phyloP scores from a whole-genome alignment of 163 green algal genomes.

The Chlorella variabilis region DNA sequence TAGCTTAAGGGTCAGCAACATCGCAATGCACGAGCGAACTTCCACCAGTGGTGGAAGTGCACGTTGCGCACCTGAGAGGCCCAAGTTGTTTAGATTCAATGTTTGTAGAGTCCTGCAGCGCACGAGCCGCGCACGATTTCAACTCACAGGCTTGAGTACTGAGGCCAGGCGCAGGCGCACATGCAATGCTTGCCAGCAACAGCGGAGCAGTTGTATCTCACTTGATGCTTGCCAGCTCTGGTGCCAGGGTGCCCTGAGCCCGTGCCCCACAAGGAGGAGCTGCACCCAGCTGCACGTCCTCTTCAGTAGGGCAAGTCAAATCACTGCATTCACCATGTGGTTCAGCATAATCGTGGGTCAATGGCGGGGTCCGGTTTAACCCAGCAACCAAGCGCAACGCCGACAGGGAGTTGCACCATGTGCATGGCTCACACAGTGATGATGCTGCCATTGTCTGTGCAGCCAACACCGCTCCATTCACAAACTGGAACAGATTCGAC shows the following conservation, averaged over 20 bases:
- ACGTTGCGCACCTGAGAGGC: neutral
- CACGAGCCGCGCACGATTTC: too few species aligned
- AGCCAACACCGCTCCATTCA: neutral
- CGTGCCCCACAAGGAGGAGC: neutral
- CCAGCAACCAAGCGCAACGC: too few species aligned
- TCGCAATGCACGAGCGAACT: neutral
- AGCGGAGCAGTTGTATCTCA: neutral
- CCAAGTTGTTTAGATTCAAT: neutral
- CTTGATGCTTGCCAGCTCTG: neutral
- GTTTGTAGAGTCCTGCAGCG: conserved; percentile 1
- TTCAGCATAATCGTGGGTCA: too few species aligned
- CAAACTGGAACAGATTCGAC: neutral
- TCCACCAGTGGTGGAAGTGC: too few species aligned
- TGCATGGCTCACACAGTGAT: neutral
- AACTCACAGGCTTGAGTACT: too few species aligned
- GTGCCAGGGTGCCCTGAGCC: neutral
- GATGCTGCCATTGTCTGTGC: neutral
- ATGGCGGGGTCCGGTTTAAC: too few species aligned
- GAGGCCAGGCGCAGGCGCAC: too few species aligned
- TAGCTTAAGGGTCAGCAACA: too few species aligned
- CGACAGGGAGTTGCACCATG: too few species aligned
- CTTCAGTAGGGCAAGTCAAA: neutral
- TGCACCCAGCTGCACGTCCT: neutral
- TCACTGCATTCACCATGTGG: too few species aligned
- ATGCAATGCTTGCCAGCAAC: too few species aligned